A percentile compares a stretch with the other conserved stretches of the same genome.
Conservation (phyloP, 176 grass and related monocot species). For the Zizania latifolia region DNA sequence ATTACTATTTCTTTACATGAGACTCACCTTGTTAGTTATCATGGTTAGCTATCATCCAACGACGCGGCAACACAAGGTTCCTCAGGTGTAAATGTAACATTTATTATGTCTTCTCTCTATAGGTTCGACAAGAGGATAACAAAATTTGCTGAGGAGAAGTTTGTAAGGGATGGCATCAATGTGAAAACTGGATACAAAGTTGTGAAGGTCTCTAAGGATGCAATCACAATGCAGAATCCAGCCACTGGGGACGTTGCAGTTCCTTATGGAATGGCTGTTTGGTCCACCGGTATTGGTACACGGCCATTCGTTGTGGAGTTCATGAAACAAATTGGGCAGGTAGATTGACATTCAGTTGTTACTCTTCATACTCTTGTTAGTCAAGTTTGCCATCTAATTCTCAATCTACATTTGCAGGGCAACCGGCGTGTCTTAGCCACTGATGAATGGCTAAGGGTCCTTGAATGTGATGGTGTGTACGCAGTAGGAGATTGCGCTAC, state of each 20-base stretch:
- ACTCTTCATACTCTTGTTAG: neutral
- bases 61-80: neutral
- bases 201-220: constrained; percentile 72
- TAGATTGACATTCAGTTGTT: constrained; percentile 3
- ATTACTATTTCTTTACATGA: neutral
- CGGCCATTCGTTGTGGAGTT: constrained; percentile 81
- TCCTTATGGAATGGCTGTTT: constrained; percentile 95
- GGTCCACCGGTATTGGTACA: constrained; percentile 91
- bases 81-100: neutral
- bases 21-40: neutral
- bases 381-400: constrained; percentile 8
- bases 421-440: constrained; percentile 82
- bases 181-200: constrained; percentile 94
- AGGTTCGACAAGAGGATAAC: constrained; percentile 99
- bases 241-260: constrained; percentile 50
- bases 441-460: constrained; percentile 95
- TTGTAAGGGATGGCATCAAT: constrained; percentile 87
- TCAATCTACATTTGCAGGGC: constrained; percentile 33
- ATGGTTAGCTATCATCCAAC: neutral
- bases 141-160: constrained; percentile 86
- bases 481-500: constrained; percentile 97
- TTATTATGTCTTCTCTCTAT: neutral
- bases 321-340: constrained; percentile 99
- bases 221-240: constrained; percentile 73
- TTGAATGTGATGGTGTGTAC: constrained; percentile 71